Evolutionary conservation across 2,329 filamentous ascomycete genomes (phyloP), one percentile per base, ranked within the genome.

Genomic region (Aureobasidium namibiae): DNA sequence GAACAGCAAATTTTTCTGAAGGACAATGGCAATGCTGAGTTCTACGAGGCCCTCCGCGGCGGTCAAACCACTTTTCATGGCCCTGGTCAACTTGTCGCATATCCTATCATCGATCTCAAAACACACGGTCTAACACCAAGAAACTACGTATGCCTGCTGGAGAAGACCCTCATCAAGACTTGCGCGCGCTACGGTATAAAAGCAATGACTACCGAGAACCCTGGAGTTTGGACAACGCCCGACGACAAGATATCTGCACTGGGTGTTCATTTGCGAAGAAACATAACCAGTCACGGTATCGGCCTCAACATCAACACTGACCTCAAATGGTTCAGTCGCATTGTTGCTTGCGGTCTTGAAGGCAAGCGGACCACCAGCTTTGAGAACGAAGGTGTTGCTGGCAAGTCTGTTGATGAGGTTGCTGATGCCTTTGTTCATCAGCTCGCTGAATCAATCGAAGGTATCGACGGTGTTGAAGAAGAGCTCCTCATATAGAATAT

Each of bases 11-110:
- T 60, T 29, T 69, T 72, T 64, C 66, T 78, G 34, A 66, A 74
- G 46, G 63, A 68, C 33, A 61, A 70, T 33, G 75, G 75, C 36
- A 65, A 70, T 26, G 88, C 87, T 3, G 76, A 82, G n/a, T 83
- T 94, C 66, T 73, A 83, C 44, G 80, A 85, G 66, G 87, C 89
- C 14, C 81, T 85, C n/a, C 85, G 94, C 58, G 94, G 94, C 62
- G 94, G 94, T 0, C 85, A 95, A 64, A 92, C 90, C 0, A 97
- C 94, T 2, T 97, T 96, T 76, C 94, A 99, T 71, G 94, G 92
- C 0, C 94, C 92, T 0, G 92, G 92, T 0, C 94, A 99, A 72
- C 75, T 95, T 50, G 89, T 96, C 36, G 84, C 92, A n/a, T 99
- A 95, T 78, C 90, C 92, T 3, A 83, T 96, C 53, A 72, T 95